Percentiles rank a stretch among this genome's conserved stretches.
phyloP scores from a whole-genome alignment of 768 basidiomycete species.

The Auricularia sp. region DNA sequence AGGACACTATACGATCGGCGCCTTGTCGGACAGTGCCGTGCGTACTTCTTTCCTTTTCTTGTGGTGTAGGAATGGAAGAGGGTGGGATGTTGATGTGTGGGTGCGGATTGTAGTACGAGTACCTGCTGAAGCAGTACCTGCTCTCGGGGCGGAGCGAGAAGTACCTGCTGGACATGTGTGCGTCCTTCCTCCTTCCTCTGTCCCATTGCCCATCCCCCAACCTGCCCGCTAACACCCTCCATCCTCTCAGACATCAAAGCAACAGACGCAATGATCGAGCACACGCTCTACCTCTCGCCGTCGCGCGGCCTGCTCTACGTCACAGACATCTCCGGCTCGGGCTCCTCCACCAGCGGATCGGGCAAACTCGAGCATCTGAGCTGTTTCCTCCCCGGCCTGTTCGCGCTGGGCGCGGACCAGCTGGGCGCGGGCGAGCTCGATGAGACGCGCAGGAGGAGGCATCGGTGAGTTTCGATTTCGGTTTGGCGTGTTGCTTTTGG shows the following conservation, averaged over 20 bases:
- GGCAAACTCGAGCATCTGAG: constrained; percentile 8
- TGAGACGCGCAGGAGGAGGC: neutral
- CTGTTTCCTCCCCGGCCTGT: constrained; percentile 11
- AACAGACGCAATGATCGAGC: constrained; percentile 12
- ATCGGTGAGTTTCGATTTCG: neutral
- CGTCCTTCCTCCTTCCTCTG: constrained; percentile 1
- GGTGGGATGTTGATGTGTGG: neutral
- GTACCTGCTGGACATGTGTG: constrained; percentile 14
- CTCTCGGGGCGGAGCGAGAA: constrained; percentile 10
- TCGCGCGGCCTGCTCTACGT: constrained; percentile 14
- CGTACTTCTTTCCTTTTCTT: too few species aligned
- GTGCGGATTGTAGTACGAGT: constrained; percentile 13
- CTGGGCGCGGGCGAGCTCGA: neutral
- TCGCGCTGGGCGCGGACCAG: constrained; percentile 12
- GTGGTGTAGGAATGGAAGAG: neutral
- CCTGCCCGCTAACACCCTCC: too few species aligned
- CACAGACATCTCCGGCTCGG: constrained; percentile 8
- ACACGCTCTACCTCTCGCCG: constrained; percentile 14
- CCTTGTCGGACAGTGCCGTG: constrained; percentile 8
- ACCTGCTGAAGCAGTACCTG: constrained; percentile 16
- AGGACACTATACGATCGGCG: constrained; percentile 6
- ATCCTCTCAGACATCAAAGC: constrained; percentile 13
- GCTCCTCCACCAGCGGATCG: neutral
- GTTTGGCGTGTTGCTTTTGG: too few species aligned
- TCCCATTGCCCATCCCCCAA: too few species aligned